phyloP scores from a whole-genome alignment of 208 protist species.

The Trypanosoma mega region DNA sequence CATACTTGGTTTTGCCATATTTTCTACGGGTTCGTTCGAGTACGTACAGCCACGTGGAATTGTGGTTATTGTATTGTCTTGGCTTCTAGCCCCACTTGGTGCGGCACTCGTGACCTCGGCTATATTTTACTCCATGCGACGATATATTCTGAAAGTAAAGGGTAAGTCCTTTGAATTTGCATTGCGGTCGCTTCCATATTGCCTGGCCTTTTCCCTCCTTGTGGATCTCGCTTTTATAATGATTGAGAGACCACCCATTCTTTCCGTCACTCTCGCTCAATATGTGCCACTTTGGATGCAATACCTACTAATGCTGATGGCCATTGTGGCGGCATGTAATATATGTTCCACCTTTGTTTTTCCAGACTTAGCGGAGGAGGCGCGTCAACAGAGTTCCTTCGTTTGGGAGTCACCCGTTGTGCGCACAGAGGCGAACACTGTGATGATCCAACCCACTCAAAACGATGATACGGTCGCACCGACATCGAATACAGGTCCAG shows the following conservation, averaged over 20 bases:
- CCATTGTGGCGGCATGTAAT: conserved; percentile 48
- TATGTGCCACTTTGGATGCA: conserved; percentile 49
- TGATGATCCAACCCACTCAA: too few species aligned
- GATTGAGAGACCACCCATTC: conserved; percentile 72
- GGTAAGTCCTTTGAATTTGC: conserved; percentile 61
- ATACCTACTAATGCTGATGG: conserved; percentile 41
- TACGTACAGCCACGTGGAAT: conserved; percentile 54
- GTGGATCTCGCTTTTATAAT: conserved; percentile 73
- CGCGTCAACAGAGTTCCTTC: conserved; percentile 38
- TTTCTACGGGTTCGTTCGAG: conserved; percentile 45
- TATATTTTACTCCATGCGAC: conserved; percentile 60
- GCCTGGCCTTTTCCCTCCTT: conserved; percentile 58
- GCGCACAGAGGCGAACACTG: conserved; percentile 43
- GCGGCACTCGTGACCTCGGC: conserved; percentile 55
- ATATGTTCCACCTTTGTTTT: conserved; percentile 34
- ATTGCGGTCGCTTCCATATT: conserved; percentile 62
- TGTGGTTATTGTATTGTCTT: conserved; percentile 68
- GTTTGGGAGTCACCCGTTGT: conserved; percentile 67
- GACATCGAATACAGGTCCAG: too few species aligned
- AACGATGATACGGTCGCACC: too few species aligned
- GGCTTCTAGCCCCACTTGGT: conserved; percentile 65
- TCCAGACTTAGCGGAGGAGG: conserved; percentile 44
- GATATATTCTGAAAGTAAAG: conserved; percentile 60
- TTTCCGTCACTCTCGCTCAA: conserved; percentile 50
- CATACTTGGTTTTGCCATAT: conserved; percentile 73